A percentile compares a stretch with the other conserved stretches of the same genome.
Evolutionary conservation across 768 basidiomycete species (phyloP).

Genomic region (Termitomyces sp.): DNA sequence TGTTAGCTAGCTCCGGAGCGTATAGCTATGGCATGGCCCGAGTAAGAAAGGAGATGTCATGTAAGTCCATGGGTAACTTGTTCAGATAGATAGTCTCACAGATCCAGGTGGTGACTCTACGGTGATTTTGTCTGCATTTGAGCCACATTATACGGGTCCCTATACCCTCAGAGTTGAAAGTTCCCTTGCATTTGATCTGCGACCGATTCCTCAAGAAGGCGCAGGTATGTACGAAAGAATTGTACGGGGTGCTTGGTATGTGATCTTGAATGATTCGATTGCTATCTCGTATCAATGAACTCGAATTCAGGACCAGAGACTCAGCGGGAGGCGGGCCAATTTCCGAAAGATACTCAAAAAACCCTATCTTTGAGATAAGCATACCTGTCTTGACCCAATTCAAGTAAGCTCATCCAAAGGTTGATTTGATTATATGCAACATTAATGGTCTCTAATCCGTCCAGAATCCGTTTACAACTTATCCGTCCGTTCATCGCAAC

Average conservation of each 20-base stretch:
- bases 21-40: constrained; percentile 77
- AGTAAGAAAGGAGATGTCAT: constrained; percentile 40
- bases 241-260: constrained; percentile 68
- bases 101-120: constrained; percentile 71
- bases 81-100: not conserved
- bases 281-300: not conserved
- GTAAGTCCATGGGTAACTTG: constrained; percentile 30
- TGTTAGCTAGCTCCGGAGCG: constrained; percentile 69
- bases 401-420: constrained; percentile 37
- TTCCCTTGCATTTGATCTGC: constrained; percentile 53
- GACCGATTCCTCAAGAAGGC: constrained; percentile 74
- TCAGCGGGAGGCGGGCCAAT: constrained; percentile 69
- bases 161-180: constrained; percentile 65
- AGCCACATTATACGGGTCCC: constrained; percentile 59
- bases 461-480: constrained; percentile 68
- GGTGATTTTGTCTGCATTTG: constrained; percentile 80
- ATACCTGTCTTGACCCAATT: constrained; percentile 48
- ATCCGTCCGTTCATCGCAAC: constrained; percentile 34
- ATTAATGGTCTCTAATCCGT: not conserved
- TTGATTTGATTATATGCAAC: not conserved
- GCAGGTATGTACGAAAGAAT: constrained; percentile 83
- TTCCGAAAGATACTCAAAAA: constrained; percentile 55
- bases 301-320: constrained; percentile 38
- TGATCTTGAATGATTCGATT: not conserved
- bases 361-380: constrained; percentile 64